Percentiles rank a stretch among this genome's conserved stretches.
Evolutionary conservation across 2,329 filamentous ascomycete species (phyloP).

Genomic region (Claviceps quebecensis): DNA sequence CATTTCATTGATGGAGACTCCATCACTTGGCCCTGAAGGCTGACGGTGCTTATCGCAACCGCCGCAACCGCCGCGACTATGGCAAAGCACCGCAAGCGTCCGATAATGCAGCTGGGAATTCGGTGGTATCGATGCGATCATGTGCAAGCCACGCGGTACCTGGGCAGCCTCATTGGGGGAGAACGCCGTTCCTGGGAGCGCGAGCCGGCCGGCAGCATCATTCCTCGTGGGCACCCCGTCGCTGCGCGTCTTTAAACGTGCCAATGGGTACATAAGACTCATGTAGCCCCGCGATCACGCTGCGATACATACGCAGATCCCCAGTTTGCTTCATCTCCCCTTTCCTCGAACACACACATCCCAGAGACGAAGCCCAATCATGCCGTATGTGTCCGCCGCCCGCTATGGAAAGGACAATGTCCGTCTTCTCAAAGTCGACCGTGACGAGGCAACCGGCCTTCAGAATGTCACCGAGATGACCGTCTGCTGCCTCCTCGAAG

Average conservation of each 20-base stretch:
- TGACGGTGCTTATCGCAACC: too few relatives aligned
- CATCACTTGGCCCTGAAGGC: too few relatives aligned
- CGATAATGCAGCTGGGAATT: constrained; percentile 9
- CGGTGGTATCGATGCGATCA: constrained; percentile 14
- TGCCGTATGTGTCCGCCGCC: constrained; percentile 47
- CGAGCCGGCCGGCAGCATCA: background rate
- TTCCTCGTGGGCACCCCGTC: background rate
- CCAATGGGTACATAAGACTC: background rate
- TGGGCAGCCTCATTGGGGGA: background rate
- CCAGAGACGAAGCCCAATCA: constrained; percentile 13
- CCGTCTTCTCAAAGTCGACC: constrained; percentile 89
- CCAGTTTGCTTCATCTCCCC: too few relatives aligned
- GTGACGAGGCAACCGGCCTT: constrained; percentile 57
- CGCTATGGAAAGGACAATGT: constrained; percentile 96
- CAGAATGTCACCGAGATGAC: constrained; percentile 93
- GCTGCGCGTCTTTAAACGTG: too few relatives aligned
- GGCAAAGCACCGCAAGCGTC: too few relatives aligned
- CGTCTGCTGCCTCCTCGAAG: constrained; percentile 82
- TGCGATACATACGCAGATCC: background rate
- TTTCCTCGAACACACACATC: background rate
- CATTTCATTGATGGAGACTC: too few relatives aligned
- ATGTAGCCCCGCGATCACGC: background rate
- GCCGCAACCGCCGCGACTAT: too few relatives aligned
- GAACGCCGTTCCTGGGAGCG: background rate
- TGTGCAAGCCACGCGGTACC: background rate